Base-by-base conservation (phyloP, 1,284 basidiomycete species). In the Inonotus hispidus region DNA sequence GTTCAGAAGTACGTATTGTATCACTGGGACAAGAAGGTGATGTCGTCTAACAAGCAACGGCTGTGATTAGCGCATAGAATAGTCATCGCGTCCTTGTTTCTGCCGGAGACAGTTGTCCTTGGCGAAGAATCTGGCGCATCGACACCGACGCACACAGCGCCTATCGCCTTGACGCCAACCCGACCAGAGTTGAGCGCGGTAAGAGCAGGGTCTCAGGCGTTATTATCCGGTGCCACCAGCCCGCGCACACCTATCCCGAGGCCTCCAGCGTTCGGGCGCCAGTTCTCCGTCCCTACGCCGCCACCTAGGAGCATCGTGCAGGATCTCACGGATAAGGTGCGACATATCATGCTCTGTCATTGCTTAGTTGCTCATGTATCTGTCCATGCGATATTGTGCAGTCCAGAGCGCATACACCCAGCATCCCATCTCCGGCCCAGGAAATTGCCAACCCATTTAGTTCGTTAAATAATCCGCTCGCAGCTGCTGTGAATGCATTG, bases 81-180 rank as follows among this genome's bases (percentile, higher is more conserved):
- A 58, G 76, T 92, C 70, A 85, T 92, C 70, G 89, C 89, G 13
- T 86, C 87, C 21, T 83, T 92, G 59, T 91, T 91, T 68, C 82
- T 92, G 52, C 90, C 89, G 38, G 82, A 80, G 61, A 89, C 88
- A 38, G 81, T 82, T 52, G 79, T 83, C 53, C 74, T 84, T 43
- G 83, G 81, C 69, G 80, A 86, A 59, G 82, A 79, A 0, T 69
- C 79, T 80, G 81, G 23, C 75, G 74, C 25, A 66, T 68, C 45
- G 65, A 59, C 19, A 59, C 58, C 60, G 29, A 55, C 59, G 19
- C 29, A 32, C 21, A 55, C 60, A 38, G 23, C 45, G 29, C 38
- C 63, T 21, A 38, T 52, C 16, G 32, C 57, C 16, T 37, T 14
- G 6, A 29, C 23, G 47, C 23, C 47, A 21, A 49, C 56, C 13